These are phyloP conservation scores for Grammothele lineata DNA, from an alignment of 768 basidiomycete species.

Conservation along the genomic window DNA sequence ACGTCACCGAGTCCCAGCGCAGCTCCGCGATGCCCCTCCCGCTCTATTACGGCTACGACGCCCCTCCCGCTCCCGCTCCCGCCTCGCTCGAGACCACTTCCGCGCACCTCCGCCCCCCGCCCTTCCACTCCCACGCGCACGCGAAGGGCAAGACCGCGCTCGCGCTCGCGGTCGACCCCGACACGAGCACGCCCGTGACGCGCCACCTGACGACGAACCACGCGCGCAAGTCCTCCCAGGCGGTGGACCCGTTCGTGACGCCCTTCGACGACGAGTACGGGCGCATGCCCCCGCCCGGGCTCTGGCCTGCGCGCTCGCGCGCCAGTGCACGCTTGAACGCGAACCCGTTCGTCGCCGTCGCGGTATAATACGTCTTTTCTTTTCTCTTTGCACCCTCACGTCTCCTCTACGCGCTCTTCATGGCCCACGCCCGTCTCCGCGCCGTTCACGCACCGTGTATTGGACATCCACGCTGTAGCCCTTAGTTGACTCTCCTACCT, in stretches of 20 bases:
- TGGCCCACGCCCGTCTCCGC: no score
- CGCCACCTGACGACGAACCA: conserved; percentile 41
- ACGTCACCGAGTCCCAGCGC: neutral
- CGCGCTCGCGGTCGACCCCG: conserved; percentile 13
- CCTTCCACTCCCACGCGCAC: neutral
- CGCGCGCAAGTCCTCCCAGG: conserved; percentile 37
- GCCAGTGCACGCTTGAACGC: conserved; percentile 45
- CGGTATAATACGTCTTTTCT: no score
- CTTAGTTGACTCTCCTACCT: no score
- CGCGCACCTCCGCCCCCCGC: conserved; percentile 17
- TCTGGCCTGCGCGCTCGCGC: no score
- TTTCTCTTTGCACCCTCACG: no score
- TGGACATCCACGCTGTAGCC: no score
- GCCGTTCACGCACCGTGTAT: no score
- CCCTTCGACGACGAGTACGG: conserved; percentile 73
- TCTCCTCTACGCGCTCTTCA: no score
- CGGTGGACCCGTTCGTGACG: conserved; percentile 61
- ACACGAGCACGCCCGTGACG: conserved; percentile 35
- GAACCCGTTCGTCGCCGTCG: conserved; percentile 46
- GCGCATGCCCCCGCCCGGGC: no score
- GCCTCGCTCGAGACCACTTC: conserved; percentile 7
- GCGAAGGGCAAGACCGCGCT: conserved; percentile 4
- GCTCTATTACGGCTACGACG: conserved; percentile 38
- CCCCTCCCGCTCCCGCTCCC: conserved; percentile 17
- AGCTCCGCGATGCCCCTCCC: conserved; percentile 29